Evolutionary conservation across 495 filamentous ascomycete species (phyloP).

Genomic region (Neurospora sp.): DNA sequence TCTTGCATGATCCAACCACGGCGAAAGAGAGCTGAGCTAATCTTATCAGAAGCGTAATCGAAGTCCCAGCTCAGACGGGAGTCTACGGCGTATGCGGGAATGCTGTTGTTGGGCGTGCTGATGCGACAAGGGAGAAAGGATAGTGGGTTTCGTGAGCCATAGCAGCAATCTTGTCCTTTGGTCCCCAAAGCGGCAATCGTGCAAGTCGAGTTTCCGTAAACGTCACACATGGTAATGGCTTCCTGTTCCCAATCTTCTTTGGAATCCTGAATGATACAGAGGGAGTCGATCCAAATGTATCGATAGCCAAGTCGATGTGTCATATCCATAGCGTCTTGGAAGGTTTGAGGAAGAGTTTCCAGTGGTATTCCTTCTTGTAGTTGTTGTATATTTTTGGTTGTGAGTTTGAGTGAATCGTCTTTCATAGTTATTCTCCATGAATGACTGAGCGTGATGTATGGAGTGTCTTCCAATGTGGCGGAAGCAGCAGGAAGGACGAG

Average conservation of each 20-base stretch:
- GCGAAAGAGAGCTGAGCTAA: too few relatives aligned
- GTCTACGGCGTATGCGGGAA: too few relatives aligned
- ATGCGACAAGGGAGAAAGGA: background rate
- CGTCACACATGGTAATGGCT: background rate
- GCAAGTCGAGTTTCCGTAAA: background rate
- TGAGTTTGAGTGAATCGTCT: too few relatives aligned
- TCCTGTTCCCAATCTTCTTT: background rate
- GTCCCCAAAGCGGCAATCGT: background rate
- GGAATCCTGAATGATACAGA: constrained; percentile 23
- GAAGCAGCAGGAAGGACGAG: too few relatives aligned
- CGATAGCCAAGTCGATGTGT: constrained; percentile 6
- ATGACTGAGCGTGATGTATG: too few relatives aligned
- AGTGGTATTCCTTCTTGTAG: background rate
- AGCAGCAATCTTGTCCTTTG: background rate
- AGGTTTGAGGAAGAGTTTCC: background rate
- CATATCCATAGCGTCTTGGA: constrained; percentile 11
- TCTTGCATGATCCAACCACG: too few relatives aligned
- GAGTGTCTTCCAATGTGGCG: too few relatives aligned
- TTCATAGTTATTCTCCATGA: too few relatives aligned
- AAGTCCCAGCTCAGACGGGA: too few relatives aligned
- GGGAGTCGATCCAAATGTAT: constrained; percentile 26
- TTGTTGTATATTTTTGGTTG: background rate
- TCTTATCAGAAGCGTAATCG: too few relatives aligned
- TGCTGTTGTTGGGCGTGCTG: background rate
- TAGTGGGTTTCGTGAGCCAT: background rate